These are phyloP conservation scores for Penicillium vulpinum DNA, from an alignment of 2,329 filamentous ascomycete genomes.

Conservation along the genomic window DNA sequence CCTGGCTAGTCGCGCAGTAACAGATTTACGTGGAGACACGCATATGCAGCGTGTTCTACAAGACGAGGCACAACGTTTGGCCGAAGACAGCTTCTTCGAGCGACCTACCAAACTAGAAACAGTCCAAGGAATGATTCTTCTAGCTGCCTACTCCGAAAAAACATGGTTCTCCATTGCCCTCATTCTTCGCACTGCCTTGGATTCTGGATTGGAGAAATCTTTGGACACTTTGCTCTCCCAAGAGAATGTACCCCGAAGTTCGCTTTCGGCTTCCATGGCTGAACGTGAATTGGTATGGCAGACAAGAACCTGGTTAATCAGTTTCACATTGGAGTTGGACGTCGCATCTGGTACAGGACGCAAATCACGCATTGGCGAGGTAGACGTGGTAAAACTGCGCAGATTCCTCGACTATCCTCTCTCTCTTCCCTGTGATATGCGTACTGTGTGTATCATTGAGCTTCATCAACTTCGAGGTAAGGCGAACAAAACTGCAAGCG, in stretches of 20 bases:
- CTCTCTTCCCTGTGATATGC: conserved; percentile 36
- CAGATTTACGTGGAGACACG: conserved; percentile 33
- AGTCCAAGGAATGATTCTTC: conserved; percentile 39
- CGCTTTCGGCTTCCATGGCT: conserved; percentile 35
- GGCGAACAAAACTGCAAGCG: not conserved
- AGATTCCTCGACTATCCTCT: conserved; percentile 39
- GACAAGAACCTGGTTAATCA: conserved; percentile 39
- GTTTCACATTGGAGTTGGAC: conserved; percentile 36
- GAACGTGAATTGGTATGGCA: conserved; percentile 39
- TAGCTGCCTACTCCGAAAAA: conserved; percentile 39
- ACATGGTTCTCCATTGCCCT: conserved; percentile 41
- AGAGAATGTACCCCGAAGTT: conserved; percentile 34
- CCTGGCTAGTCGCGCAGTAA: conserved; percentile 35
- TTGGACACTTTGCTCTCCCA: conserved; percentile 35
- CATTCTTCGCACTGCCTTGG: conserved; percentile 37
- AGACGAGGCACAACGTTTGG: conserved; percentile 37
- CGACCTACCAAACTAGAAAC: conserved; percentile 39
- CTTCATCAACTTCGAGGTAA: conserved; percentile 38
- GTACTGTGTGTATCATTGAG: conserved; percentile 38
- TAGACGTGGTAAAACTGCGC: conserved; percentile 35
- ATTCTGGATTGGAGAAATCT: conserved; percentile 38
- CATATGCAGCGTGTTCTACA: conserved; percentile 38
- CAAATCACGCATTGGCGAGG: conserved; percentile 37
- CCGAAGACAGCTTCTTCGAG: conserved; percentile 40
- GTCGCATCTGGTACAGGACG: conserved; percentile 38